Percentiles rank a stretch among this genome's conserved stretches.
These are phyloP conservation scores for Juglanconis sp. DNA, from an alignment of 2,329 filamentous ascomycete species.

Conservation along the genomic window DNA sequence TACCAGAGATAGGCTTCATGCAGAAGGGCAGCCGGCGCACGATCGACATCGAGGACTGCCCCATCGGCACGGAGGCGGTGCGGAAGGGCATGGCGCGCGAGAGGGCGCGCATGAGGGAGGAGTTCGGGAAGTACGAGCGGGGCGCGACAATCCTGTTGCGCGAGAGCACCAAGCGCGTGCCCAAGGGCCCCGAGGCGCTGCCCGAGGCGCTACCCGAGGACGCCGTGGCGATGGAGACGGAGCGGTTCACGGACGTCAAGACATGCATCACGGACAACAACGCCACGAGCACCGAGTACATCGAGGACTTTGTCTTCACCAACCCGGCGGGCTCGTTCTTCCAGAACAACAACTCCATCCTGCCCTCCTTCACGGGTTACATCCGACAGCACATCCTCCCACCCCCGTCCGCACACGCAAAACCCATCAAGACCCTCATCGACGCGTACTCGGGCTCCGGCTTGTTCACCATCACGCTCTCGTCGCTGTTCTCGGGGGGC, in stretches of 20 bases:
- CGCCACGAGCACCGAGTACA: conserved; percentile 79
- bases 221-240: conserved; percentile 50
- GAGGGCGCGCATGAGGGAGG: conserved; percentile 68
- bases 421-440: conserved; percentile 77
- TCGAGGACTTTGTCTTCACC: conserved; percentile 79
- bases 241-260: conserved; percentile 71
- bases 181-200: conserved; percentile 42
- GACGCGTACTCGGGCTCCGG: conserved; percentile 97
- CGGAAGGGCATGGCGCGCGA: conserved; percentile 75
- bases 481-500: conserved; percentile 74
- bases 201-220: conserved; percentile 34
- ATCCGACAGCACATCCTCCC: conserved; percentile 77
- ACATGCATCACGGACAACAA: conserved; percentile 86
- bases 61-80: conserved; percentile 86
- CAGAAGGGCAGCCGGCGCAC: conserved; percentile 75
- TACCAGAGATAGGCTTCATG: conserved; percentile 88
- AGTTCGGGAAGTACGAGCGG: conserved; percentile 68
- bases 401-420: conserved; percentile 28
- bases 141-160: conserved; percentile 87
- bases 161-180: conserved; percentile 72
- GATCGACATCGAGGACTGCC: conserved; percentile 95
- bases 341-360: conserved; percentile 99
- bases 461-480: conserved; percentile 93
- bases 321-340: conserved; percentile 95
- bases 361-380: conserved; percentile 80